phyloP scores from a whole-genome alignment of 257 asterid genomes.

The Solanum chaucha region DNA sequence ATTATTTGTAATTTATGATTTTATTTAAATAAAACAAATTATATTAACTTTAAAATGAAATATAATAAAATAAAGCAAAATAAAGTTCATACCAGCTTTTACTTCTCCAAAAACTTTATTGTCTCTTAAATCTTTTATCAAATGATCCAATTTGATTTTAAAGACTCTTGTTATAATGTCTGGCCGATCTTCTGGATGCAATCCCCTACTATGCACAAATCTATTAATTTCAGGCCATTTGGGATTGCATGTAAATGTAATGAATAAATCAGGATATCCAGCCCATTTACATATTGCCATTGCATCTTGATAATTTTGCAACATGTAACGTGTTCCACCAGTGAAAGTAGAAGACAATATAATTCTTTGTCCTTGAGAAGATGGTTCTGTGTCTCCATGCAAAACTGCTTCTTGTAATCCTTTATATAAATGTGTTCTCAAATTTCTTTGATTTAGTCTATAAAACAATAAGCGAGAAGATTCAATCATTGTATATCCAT shows the following conservation, averaged over 20 bases:
- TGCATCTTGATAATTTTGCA: not conserved
- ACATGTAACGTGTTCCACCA: not conserved
- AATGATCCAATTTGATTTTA: not conserved
- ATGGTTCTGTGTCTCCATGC: not conserved
- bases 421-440: not conserved
- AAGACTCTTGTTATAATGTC: no score
- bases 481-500: not conserved
- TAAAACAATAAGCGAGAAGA: not conserved
- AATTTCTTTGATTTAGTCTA: not conserved
- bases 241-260: no score
- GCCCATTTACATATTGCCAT: not conserved
- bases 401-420: not conserved
- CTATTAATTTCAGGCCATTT: not conserved
- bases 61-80: no score
- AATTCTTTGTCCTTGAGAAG: not conserved
- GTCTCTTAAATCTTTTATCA: not conserved
- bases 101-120: not conserved
- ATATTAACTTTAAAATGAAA: no score
- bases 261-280: no score
- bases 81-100: not conserved
- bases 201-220: not conserved
- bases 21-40: no score
- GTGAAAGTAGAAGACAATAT: not conserved
- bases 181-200: not conserved
- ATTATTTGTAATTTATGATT: no score